These are phyloP conservation scores for Ophidiomyces ophidiicola DNA, from an alignment of 2,329 filamentous ascomycete species.

Conservation along the genomic window DNA sequence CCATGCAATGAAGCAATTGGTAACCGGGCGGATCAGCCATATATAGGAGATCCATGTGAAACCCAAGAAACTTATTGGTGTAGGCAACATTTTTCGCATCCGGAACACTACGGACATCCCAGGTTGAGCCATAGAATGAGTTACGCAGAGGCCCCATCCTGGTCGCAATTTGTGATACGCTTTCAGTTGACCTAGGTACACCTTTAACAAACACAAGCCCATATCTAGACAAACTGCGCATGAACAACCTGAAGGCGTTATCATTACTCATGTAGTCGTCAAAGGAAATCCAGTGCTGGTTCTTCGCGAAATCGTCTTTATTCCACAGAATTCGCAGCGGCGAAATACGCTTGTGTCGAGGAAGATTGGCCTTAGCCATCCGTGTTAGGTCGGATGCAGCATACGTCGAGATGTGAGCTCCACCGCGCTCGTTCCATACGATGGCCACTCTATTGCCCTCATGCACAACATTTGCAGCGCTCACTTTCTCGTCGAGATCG, in stretches of 20 bases:
- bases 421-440: conserved; percentile 42
- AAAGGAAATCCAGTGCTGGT: conserved; percentile 50
- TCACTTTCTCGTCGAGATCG: conserved; percentile 46
- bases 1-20: conserved; percentile 80
- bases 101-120: conserved; percentile 74
- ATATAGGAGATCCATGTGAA: conserved; percentile 92
- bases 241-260: conserved; percentile 45
- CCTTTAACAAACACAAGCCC: conserved; percentile 67
- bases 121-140: conserved; percentile 84
- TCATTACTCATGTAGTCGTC: conserved; percentile 55
- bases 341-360: not conserved
- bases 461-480: conserved; percentile 26
- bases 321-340: conserved; percentile 5
- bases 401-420: conserved; percentile 29
- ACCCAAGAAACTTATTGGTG: conserved; percentile 65
- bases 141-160: conserved; percentile 68
- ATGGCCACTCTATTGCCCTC: conserved; percentile 31
- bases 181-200: conserved; percentile 55
- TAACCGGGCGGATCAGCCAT: conserved; percentile 65
- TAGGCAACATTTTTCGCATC: conserved; percentile 86
- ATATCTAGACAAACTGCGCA: conserved; percentile 50
- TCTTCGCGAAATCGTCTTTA: conserved; percentile 31
- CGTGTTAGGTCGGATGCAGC: conserved; percentile 13
- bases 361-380: not conserved
- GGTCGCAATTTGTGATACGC: conserved; percentile 55